Percentiles rank a stretch among this genome's conserved stretches.
Conservation (phyloP, 352 stramenopile genomes). For the Globisporangium acanthophoron region DNA sequence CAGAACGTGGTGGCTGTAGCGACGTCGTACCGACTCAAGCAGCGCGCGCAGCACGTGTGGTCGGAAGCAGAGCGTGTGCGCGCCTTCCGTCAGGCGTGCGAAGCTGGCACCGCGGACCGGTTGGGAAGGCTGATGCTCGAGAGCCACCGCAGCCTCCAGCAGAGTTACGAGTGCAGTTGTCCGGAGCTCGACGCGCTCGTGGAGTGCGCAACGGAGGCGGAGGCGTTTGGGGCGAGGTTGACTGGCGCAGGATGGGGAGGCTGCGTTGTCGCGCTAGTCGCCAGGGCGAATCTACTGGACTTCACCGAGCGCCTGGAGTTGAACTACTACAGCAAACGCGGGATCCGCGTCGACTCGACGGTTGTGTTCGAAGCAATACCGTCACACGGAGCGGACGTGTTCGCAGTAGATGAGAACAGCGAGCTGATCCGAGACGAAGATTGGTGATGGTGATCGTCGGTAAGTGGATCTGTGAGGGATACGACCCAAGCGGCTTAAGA, state of each 20-base stretch:
- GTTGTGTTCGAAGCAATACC: neutral
- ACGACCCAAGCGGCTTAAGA: no score
- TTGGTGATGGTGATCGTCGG: no score
- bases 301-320: conserved; percentile 34
- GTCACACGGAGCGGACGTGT: neutral
- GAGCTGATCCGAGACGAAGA: no score
- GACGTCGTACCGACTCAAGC: conserved; percentile 35
- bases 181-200: conserved; percentile 67
- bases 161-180: conserved; percentile 77
- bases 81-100: conserved; percentile 32
- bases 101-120: neutral
- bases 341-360: neutral
- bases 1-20: conserved; percentile 30
- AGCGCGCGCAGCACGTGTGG: conserved; percentile 68
- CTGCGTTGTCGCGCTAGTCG: conserved; percentile 60
- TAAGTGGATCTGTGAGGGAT: no score
- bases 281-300: conserved; percentile 19
- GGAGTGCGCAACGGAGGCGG: conserved; percentile 24
- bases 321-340: conserved; percentile 27
- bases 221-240: conserved; percentile 62
- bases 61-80: conserved; percentile 56
- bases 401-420: neutral
- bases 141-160: conserved; percentile 59
- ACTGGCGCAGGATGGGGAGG: conserved; percentile 84
- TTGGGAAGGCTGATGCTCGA: conserved; percentile 64